phyloP scores from a whole-genome alignment of 768 basidiomycete genomes.

The Podaxis rugospora region DNA sequence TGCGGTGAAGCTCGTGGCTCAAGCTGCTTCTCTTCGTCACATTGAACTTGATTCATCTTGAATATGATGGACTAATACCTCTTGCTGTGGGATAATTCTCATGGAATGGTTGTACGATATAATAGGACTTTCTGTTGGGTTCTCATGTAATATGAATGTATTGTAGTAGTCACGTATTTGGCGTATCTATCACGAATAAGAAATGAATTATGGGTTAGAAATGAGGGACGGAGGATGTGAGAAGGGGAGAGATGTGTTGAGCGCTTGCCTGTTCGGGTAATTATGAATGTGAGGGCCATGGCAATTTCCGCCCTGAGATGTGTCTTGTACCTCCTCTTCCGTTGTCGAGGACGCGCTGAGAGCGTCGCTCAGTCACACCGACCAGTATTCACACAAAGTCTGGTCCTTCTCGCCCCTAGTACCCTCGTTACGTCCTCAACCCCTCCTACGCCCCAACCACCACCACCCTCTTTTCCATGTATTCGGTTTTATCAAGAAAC shows the following conservation, averaged over 20 bases:
- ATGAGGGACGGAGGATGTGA: neutral
- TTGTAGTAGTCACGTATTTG: neutral
- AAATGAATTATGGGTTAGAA: neutral
- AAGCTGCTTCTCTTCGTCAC: conserved; percentile 10
- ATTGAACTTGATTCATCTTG: neutral
- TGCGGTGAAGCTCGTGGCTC: conserved; percentile 13
- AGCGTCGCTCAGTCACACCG: neutral
- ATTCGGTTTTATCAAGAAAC: conserved; percentile 32
- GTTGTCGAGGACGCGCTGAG: conserved; percentile 3
- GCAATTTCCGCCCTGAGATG: conserved; percentile 11
- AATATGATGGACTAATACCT: neutral
- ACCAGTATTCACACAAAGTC: neutral
- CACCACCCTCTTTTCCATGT: conserved; percentile 23
- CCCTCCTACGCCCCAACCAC: conserved; percentile 2
- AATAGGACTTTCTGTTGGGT: neutral
- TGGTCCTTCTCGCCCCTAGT: conserved; percentile 5
- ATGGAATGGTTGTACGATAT: neutral
- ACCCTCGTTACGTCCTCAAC: neutral
- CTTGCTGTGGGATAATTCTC: neutral
- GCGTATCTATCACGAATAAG: neutral
- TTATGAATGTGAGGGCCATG: neutral
- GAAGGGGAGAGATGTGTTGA: neutral
- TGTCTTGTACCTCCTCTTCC: conserved; percentile 1
- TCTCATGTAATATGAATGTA: neutral
- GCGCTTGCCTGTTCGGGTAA: conserved; percentile 7